Percentiles rank a stretch among this genome's conserved stretches.
Evolutionary conservation across 257 asterid species (phyloP).

Genomic region (Petunia axillaris): DNA sequence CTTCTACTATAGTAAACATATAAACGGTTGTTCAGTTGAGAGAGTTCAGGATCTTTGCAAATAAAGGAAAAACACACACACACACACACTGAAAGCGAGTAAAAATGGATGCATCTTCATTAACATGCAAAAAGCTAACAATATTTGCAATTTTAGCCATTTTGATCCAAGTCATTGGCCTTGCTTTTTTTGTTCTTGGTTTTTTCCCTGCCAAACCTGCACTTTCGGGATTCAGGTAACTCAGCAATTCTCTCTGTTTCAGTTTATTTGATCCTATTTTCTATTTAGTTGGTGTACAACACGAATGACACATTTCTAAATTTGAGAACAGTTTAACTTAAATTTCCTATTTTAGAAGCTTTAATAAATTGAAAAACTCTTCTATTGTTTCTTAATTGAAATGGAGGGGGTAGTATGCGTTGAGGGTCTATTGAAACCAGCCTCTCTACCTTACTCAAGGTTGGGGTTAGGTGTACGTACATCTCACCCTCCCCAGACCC

Average conservation of each 20-base stretch:
- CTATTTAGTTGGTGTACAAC: no score
- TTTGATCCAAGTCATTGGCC: slow-evolving; percentile 65
- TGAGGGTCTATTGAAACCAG: no score
- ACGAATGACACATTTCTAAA: no score
- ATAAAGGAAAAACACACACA: not conserved
- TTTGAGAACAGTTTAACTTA: no score
- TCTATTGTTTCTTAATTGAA: no score
- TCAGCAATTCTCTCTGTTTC: not conserved
- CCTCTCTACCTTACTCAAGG: no score
- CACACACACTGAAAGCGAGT: not conserved
- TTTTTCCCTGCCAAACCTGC: slow-evolving; percentile 87
- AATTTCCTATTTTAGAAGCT: no score
- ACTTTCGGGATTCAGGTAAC: slow-evolving; percentile 76
- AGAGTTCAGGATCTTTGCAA: not conserved
- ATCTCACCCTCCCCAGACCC: no score
- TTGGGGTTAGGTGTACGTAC: no score
- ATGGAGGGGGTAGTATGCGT: no score
- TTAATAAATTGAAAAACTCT: no score
- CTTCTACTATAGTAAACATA: not conserved
- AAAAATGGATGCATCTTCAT: slow-evolving; percentile 31
- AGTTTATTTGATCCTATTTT: no score
- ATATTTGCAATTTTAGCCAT: slow-evolving; percentile 55
- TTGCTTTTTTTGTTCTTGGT: slow-evolving; percentile 65
- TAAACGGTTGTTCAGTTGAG: not conserved
- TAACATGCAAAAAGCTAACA: slow-evolving; percentile 65